phyloP scores from a whole-genome alignment of 768 basidiomycete species.

The Lepiota venenata region DNA sequence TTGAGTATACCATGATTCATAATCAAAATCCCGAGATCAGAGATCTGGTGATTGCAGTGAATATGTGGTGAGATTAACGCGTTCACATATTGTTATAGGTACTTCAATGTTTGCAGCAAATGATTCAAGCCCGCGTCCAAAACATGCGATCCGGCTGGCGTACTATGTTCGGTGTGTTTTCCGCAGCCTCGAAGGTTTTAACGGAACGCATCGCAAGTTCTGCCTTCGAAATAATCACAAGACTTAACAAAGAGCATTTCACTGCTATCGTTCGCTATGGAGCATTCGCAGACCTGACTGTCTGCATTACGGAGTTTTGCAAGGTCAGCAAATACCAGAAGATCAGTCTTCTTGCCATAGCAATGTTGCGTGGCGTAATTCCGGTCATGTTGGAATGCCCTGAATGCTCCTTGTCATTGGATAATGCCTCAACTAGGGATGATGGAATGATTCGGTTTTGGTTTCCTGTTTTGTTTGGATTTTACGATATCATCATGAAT shows the following conservation, averaged over 20 bases:
- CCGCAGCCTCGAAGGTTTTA: conserved; percentile 88
- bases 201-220: conserved; percentile 87
- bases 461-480: conserved; percentile 96
- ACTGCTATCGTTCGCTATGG: conserved; percentile 88
- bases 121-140: conserved; percentile 92
- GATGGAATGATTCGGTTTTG: conserved; percentile 96
- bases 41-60: conserved; percentile 71
- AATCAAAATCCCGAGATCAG: conserved; percentile 94
- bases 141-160: conserved; percentile 99
- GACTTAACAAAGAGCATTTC: conserved; percentile 90
- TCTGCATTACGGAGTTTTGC: conserved; percentile 98
- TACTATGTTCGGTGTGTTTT: conserved; percentile 99
- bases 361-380: conserved; percentile 92
- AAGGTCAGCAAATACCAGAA: conserved; percentile 99
- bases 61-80: neutral
- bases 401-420: conserved; percentile 44
- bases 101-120: conserved; percentile 96
- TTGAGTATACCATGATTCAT: conserved; percentile 96
- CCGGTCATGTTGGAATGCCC: conserved; percentile 86
- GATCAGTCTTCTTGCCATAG: conserved; percentile 93
- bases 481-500: conserved; percentile 99
- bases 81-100: conserved; percentile 47
- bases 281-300: conserved; percentile 92
- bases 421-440: conserved; percentile 34
- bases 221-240: conserved; percentile 94